phyloP scores from a whole-genome alignment of 768 basidiomycete species.

The Suillus lakei region DNA sequence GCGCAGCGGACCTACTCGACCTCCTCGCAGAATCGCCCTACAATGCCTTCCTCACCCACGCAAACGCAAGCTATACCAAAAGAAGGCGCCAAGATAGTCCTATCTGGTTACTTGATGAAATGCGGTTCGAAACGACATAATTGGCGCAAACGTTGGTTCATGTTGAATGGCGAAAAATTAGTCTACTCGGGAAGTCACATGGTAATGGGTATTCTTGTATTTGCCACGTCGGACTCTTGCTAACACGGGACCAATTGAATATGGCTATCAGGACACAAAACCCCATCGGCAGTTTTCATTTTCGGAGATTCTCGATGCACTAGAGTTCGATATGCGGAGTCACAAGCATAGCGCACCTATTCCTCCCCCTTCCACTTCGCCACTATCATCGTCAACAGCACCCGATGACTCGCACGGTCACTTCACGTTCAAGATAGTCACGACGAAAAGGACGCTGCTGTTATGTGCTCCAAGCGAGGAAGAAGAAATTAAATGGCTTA shows the following conservation, averaged over 20 bases:
- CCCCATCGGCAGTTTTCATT: slow-evolving; percentile 87
- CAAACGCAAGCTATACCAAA: slow-evolving; percentile 41
- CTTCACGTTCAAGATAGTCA: slow-evolving; percentile 94
- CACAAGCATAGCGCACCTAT: slow-evolving; percentile 47
- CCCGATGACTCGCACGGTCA: slow-evolving; percentile 45
- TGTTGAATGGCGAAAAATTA: slow-evolving; percentile 85
- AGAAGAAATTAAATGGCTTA: slow-evolving; percentile 98
- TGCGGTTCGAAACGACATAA: slow-evolving; percentile 91
- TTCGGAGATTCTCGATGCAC: slow-evolving; percentile 84
- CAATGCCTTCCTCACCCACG: slow-evolving; percentile 48
- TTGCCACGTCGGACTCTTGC: slow-evolving; percentile 16
- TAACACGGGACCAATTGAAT: slow-evolving; percentile 15
- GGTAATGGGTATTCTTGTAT: slow-evolving; percentile 55
- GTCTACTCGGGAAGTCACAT: slow-evolving; percentile 94
- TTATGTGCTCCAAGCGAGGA: slow-evolving; percentile 96
- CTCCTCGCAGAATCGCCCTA: slow-evolving; percentile 50
- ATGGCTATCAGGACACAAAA: slow-evolving; percentile 75
- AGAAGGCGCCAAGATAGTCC: slow-evolving; percentile 78
- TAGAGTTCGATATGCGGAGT: slow-evolving; percentile 78
- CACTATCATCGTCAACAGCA: slow-evolving; percentile 40
- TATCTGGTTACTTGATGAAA: slow-evolving; percentile 95
- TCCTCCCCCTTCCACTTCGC: slow-evolving; percentile 36
- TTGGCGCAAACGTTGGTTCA: slow-evolving; percentile 98
- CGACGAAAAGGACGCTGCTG: slow-evolving; percentile 87
- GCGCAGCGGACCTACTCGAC: slow-evolving; percentile 46